These are phyloP conservation scores for Echeveria elegans DNA, from an alignment of 164 flowering plant genomes.

Conservation along the genomic window DNA sequence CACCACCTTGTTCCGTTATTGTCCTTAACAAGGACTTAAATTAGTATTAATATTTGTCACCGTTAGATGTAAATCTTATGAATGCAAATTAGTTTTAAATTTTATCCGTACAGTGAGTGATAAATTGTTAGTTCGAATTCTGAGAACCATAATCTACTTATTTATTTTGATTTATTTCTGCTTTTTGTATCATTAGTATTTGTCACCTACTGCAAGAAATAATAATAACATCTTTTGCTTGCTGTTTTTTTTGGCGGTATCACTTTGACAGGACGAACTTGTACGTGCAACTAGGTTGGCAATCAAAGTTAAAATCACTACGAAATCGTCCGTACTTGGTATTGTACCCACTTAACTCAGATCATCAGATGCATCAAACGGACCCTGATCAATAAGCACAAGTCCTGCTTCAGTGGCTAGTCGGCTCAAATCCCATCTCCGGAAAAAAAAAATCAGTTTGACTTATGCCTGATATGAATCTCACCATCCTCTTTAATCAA, in stretches of 20 bases:
- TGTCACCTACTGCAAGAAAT: too few relatives aligned
- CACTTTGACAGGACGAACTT: slow-evolving; percentile 3
- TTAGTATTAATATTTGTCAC: too few relatives aligned
- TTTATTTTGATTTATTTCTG: too few relatives aligned
- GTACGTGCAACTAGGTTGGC: slow-evolving; percentile 20
- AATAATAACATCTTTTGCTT: background rate
- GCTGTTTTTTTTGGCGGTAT: background rate
- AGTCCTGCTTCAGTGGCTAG: slow-evolving; percentile 16
- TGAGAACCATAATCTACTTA: too few relatives aligned
- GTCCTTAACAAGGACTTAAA: too few relatives aligned
- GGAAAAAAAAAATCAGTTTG: slow-evolving; percentile 8
- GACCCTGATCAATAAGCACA: slow-evolving; percentile 2
- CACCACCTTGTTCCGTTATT: too few relatives aligned
- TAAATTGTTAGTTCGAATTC: too few relatives aligned
- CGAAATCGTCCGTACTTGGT: slow-evolving; percentile 12
- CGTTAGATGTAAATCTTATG: too few relatives aligned
- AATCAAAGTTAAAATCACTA: slow-evolving; percentile 13
- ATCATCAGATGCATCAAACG: slow-evolving; percentile 11
- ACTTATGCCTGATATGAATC: slow-evolving; percentile 21
- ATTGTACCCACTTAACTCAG: slow-evolving; percentile 17
- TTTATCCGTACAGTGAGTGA: too few relatives aligned
- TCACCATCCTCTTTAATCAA: slow-evolving; percentile 13
- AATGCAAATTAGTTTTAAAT: too few relatives aligned
- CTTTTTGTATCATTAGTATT: too few relatives aligned
- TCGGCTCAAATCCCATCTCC: slow-evolving; percentile 12